Evolutionary conservation across 2,329 filamentous ascomycete genomes (phyloP), one percentile per base, ranked within the genome.

Genomic region (Arthrobotrys pseudoclavata): DNA sequence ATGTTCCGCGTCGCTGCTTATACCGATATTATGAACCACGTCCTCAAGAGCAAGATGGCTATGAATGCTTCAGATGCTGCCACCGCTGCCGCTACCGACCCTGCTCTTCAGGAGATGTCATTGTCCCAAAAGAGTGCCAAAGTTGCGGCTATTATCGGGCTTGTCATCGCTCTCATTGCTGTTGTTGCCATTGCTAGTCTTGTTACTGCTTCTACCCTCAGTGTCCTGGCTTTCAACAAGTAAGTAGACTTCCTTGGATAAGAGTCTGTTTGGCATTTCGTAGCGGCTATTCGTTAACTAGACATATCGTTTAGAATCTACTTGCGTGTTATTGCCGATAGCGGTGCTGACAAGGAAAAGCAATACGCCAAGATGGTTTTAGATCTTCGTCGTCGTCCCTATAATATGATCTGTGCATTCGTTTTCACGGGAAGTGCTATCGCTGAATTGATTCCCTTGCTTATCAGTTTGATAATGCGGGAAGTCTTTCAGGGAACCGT

Each of bases 371-470:
- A 37, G 13, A 60, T 66, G 29, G 66, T 76, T 20, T 60, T 76
- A 13, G 20, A 53, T 18, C 50, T 76, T 29, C 66, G 72, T 12
- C 50, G 45, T 20, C 34, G 66, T 13, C 66, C 72, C 10, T 76
- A 76, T 15, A 70, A 42, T 22, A 66, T 76, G 60, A 76, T 76
- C 29, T 76, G 72, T 45, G 72, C 66, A 5, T 76, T 76, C 29
- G 72, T 76, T 10, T 76, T 76, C 26, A 76, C 72, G 9, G 72
- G 72, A 22, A 76, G 72, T 22, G 72, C 72, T 22, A 76, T 76
- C 66, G 72, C 72, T 1, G 72, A 76, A 29, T 66, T 76, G 64
- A 76, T 76, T 31, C 72, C 72, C 2, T 34, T 76, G 40, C 12
- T 76, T 29, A 66, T 76, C 31, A 76, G 72, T 40, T 70, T 76